phyloP scores from a whole-genome alignment of 805 yeast genomes.

The Candida vaughaniae region DNA sequence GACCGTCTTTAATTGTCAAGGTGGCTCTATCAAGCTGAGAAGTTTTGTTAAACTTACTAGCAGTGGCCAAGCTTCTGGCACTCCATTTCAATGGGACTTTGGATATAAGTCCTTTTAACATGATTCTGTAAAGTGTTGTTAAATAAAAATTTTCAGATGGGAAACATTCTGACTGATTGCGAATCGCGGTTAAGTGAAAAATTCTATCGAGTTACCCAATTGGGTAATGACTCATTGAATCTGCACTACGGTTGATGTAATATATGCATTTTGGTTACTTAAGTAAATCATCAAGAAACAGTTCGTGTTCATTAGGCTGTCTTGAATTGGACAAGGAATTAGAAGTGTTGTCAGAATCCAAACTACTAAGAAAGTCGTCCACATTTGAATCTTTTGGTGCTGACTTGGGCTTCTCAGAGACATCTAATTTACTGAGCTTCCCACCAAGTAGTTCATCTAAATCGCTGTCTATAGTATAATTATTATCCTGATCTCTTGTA shows the following conservation, averaged over 20 bases:
- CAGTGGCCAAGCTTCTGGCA: conserved; percentile 32
- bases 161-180: conserved; percentile 22
- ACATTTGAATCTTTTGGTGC: background rate
- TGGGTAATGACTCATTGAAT: conserved; percentile 13
- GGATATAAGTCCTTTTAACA: no score
- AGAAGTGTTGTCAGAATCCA: background rate
- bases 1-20: conserved; percentile 87
- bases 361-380: conserved; percentile 12
- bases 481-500: background rate
- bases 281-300: conserved; percentile 14
- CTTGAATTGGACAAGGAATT: conserved; percentile 1
- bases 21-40: conserved; percentile 75
- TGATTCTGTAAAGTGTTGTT: background rate
- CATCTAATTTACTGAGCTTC: conserved; percentile 1
- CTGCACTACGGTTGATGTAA: conserved; percentile 8
- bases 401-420: background rate
- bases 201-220: conserved; percentile 7
- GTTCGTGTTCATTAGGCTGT: no score
- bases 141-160: conserved; percentile 1
- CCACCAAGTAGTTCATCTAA: conserved; percentile 18
- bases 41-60: conserved; percentile 34
- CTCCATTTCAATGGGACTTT: background rate
- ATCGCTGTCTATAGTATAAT: conserved; percentile 17
- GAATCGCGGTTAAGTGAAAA: conserved; percentile 32
- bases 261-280: background rate